phyloP scores from a whole-genome alignment of 2,329 filamentous ascomycete genomes.

The Aspergillus latus region DNA sequence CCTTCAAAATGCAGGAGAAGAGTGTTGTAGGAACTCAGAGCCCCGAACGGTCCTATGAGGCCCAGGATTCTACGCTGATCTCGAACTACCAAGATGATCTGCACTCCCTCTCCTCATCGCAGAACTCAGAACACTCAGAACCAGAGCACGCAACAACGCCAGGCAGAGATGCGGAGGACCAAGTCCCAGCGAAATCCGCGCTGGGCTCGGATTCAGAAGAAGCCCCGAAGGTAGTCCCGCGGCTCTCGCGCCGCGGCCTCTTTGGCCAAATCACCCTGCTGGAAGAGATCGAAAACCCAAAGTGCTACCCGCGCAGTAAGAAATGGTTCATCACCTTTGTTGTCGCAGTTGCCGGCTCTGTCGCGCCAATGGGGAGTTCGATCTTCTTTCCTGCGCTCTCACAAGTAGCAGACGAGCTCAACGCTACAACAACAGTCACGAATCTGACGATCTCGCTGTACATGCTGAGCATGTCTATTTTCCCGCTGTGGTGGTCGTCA shows the following conservation, averaged over 20 bases:
- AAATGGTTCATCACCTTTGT: constrained; percentile 86
- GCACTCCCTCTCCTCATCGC: constrained; percentile 19
- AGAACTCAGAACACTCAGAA: not conserved
- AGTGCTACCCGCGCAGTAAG: constrained; percentile 67
- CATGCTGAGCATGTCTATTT: constrained; percentile 80
- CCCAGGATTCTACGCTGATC: not conserved
- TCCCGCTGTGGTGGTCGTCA: constrained; percentile 82
- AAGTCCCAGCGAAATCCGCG: constrained; percentile 17
- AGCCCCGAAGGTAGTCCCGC: constrained; percentile 50
- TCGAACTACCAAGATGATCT: constrained; percentile 8
- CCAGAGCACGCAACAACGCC: not conserved
- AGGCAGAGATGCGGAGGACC: constrained; percentile 19
- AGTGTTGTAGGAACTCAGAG: not conserved
- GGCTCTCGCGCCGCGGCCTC: constrained; percentile 65
- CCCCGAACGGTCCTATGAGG: not conserved
- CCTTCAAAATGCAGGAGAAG: constrained; percentile 11
- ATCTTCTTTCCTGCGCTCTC: constrained; percentile 77
- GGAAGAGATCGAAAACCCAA: constrained; percentile 75
- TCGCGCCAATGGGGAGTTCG: constrained; percentile 77
- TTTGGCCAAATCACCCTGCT: constrained; percentile 69
- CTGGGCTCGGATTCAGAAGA: constrained; percentile 27
- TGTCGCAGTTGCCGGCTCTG: constrained; percentile 72
- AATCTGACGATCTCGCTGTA: constrained; percentile 78
- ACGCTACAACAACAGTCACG: constrained; percentile 63
- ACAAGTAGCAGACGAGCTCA: constrained; percentile 62